Base-by-base conservation (phyloP, 306 rosid genomes). In the Glycine soja region DNA sequence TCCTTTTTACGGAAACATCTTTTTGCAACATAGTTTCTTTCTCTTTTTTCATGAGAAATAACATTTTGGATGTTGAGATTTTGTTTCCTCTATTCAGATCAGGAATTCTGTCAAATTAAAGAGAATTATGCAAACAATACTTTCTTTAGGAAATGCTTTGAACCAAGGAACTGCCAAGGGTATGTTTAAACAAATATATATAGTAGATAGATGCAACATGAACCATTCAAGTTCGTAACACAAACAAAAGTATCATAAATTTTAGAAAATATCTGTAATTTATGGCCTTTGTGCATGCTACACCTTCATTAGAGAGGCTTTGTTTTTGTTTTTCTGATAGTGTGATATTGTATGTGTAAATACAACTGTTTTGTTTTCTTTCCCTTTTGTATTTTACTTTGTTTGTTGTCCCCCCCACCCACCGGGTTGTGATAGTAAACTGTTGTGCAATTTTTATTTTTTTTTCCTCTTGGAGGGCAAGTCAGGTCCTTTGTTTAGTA, bases 131-230 rank as follows among this genome's bases (percentile, higher is more conserved):
- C 98, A 92, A 81, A 95, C 97, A 52, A 89, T 95, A 87, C 98
- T 95, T 76, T 91, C 98, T 36, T 79, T 95, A 71, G 98, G 98
- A 82, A 95, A 95, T 87, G 98, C 98, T 83, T 86, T 95, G 88
- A 95, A 95, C 85, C 97, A 89, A 85, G 98, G 98, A 85, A 95
- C 98, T 85, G 90, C 93, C 38, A 84, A 97, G 74, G 98, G 98
- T 92, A 88, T 81, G 97, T 87, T 80, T 63, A 83, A 75, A 74
- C 56, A 86, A 74, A 59, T 72, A 46, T 18, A 53, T 24, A 57
- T n/a, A 59, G 63, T 70, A 56, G 51, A 75, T 82, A 68, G 63
- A 52, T 69, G 76, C 88, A 73, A 61, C 34, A 38, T 74, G 52
- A 52, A 46, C 45, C 36, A 18, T 62, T 72, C 47, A 51, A 50